Evolutionary conservation across 345 rosid genomes (phyloP).

Genomic region (Noccaea caerulescens): DNA sequence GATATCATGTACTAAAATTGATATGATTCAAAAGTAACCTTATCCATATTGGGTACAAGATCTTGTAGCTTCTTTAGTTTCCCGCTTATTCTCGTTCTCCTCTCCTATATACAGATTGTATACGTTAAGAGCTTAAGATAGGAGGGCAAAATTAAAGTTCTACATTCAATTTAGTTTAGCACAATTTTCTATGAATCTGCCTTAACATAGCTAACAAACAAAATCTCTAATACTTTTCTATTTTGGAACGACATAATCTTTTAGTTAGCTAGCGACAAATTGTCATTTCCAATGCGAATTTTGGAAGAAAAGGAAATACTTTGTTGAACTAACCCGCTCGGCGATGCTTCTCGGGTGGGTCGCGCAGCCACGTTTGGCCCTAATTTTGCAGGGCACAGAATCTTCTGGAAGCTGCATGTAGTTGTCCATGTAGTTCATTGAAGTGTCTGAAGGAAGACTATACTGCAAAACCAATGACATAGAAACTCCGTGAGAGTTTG

Average conservation of each 20-base stretch:
- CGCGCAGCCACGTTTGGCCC: slow-evolving; percentile 89
- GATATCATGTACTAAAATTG: not conserved
- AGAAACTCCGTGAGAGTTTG: not conserved
- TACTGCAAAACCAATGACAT: slow-evolving; percentile 39
- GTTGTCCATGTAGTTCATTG: slow-evolving; percentile 48
- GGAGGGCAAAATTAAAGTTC: not conserved
- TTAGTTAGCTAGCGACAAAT: not conserved
- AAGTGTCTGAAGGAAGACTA: slow-evolving; percentile 46
- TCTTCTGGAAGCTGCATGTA: slow-evolving; percentile 53
- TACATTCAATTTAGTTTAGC: not conserved
- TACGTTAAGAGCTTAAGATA: not conserved
- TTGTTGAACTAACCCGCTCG: slow-evolving; percentile 65
- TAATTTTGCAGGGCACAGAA: slow-evolving; percentile 75
- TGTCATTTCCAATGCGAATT: slow-evolving; percentile 54
- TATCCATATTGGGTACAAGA: slow-evolving; percentile 99
- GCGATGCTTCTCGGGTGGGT: slow-evolving; percentile 98
- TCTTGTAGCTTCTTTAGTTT: slow-evolving; percentile 94
- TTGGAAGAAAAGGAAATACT: slow-evolving; percentile 21
- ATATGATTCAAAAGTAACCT: slow-evolving; percentile 53
- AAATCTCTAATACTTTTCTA: not conserved
- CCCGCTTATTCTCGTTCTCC: slow-evolving; percentile 96
- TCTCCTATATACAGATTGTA: slow-evolving; percentile 57
- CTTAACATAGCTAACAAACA: not conserved
- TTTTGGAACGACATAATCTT: not conserved
- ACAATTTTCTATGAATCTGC: not conserved